Base-by-base conservation (phyloP, 768 basidiomycete species). In the Cystobasidium tubakii region DNA sequence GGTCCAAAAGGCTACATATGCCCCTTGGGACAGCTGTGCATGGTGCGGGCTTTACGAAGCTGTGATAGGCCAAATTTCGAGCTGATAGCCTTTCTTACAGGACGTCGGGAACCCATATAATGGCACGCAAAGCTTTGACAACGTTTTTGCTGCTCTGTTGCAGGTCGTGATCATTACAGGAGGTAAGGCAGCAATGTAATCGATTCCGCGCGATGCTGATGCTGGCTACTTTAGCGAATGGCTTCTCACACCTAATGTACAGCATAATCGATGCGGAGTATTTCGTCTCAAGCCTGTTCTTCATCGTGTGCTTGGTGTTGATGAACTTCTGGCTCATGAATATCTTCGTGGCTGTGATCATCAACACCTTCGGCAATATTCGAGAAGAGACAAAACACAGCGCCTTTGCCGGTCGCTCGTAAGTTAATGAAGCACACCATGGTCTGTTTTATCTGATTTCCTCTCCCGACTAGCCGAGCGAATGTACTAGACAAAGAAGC, bases 341-440 rank as follows among this genome's bases (percentile, higher is more conserved):
- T 23, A 55, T 78, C 80, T 90, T 94, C 80, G 91, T 96, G 71
- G 93, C 94, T 21, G 92, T 96, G n/a, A 94, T 95, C 75, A 91
- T 92, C 33, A 90, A 92, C 78, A 90, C 91, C 0, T 98, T 98
- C 80, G 87, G 87, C 21, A 90, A 89, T 19, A 96, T 96, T 74
- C 84, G 91, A 42, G 85, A 87, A 2, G 88, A 91, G 78, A 96
- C 94, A 1, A 86, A 88, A 80, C 89, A 89, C 80, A 92, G 90
- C 80, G 95, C 94, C 0, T 98, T 97, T 80, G 92, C 92, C 42
- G 91, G 91, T 34, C 87, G 78, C 13, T 73, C 77, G 83, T 82
- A 27, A 62, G 81, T 78, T 0, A 34, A 17, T 9, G 10, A 21
- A 4, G 12, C n/a, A 3, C 21, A n/a, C 21, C 7, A 50, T 17